A percentile compares a stretch with the other conserved stretches of the same genome.
Conservation (phyloP, 2,329 filamentous ascomycete species). For the Paracoccidioides brasiliensis region DNA sequence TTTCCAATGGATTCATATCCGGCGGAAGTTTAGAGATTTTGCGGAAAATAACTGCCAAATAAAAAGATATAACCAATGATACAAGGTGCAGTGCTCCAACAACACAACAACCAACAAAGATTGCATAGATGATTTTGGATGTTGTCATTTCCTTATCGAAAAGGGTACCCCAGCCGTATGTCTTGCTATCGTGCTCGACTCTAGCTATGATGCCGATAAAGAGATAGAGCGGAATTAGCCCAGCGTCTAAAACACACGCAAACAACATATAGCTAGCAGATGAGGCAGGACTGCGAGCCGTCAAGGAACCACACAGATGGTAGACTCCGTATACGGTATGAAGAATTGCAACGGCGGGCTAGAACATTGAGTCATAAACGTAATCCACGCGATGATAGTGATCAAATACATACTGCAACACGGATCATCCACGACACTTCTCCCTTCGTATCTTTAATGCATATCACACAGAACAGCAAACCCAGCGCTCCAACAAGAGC, state of each 20-base stretch:
- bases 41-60: constrained; percentile 64
- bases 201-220: constrained; percentile 45
- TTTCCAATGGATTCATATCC: constrained; percentile 89
- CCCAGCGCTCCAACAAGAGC: constrained; percentile 58
- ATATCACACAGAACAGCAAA: constrained; percentile 60
- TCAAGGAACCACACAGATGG: constrained; percentile 59
- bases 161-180: constrained; percentile 53
- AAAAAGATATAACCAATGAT: constrained; percentile 58
- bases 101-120: constrained; percentile 54
- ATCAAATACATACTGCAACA: constrained; percentile 49
- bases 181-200: constrained; percentile 34
- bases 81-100: constrained; percentile 56
- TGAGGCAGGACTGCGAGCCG: constrained; percentile 60
- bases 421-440: constrained; percentile 62
- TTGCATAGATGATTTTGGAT: constrained; percentile 48
- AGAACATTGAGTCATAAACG: neutral
- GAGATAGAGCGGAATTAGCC: constrained; percentile 49
- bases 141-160: constrained; percentile 45
- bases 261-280: constrained; percentile 86
- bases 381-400: neutral
- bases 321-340: constrained; percentile 68
- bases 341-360: constrained; percentile 64
- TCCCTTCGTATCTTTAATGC: constrained; percentile 54
- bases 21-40: constrained; percentile 72
- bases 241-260: constrained; percentile 58